Percentiles rank a stretch among this genome's conserved stretches.
phyloP scores from a whole-genome alignment of 108 stramenopile genomes.

The Conticribra weissflogii region DNA sequence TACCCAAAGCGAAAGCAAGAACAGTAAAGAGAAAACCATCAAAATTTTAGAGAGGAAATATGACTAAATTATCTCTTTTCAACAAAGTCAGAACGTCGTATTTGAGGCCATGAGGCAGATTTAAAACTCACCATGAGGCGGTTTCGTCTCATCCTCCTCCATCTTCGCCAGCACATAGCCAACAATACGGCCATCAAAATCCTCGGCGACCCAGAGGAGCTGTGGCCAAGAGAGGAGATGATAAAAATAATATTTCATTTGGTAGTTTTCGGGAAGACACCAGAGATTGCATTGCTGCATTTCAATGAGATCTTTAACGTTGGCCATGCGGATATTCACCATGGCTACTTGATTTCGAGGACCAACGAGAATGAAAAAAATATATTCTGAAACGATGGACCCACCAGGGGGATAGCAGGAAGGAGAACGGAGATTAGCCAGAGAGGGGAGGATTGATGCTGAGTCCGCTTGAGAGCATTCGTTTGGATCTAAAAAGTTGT shows the following conservation, averaged over 20 bases:
- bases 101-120: too few species aligned
- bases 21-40: too few species aligned
- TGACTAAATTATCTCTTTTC: too few species aligned
- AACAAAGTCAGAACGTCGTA: too few species aligned
- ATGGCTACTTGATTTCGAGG: slow-evolving; percentile 37
- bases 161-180: slow-evolving; percentile 99
- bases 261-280: slow-evolving; percentile 99
- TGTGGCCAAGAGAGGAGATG: slow-evolving; percentile 98
- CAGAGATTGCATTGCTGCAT: slow-evolving; percentile 98
- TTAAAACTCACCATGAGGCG: slow-evolving; percentile 51
- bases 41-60: too few species aligned
- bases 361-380: background rate
- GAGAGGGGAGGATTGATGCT: too few species aligned
- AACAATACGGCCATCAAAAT: slow-evolving; percentile 92
- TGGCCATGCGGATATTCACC: slow-evolving; percentile 92
- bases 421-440: too few species aligned
- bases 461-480: too few species aligned
- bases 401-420: too few species aligned
- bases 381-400: background rate
- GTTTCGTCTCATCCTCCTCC: slow-evolving; percentile 87
- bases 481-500: too few species aligned
- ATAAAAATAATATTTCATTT: slow-evolving; percentile 98
- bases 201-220: slow-evolving; percentile 97
- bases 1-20: too few species aligned
- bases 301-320: slow-evolving; percentile 90